These are phyloP conservation scores for Ocimum tenuiflorum DNA, from an alignment of 257 asterid genomes.

Conservation along the genomic window DNA sequence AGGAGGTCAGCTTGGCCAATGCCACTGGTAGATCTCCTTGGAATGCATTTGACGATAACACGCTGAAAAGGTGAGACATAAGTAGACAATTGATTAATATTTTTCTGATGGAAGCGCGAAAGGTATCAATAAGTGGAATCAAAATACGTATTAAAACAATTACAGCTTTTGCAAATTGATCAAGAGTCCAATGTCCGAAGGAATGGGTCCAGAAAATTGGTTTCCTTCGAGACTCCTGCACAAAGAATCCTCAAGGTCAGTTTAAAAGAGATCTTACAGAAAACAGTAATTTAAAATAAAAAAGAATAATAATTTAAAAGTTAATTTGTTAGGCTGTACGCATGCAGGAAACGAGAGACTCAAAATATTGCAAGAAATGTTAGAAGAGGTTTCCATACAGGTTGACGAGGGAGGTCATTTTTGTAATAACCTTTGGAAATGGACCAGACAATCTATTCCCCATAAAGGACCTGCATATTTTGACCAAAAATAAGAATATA, in stretches of 20 bases:
- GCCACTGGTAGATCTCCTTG: constrained; percentile 55
- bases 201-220: constrained; percentile 62
- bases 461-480: constrained; percentile 74
- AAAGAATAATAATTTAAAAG: not conserved
- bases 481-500: not conserved
- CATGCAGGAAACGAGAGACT: not conserved
- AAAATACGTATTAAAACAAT: constrained; percentile 9
- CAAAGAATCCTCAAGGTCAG: constrained; percentile 16
- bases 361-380: not conserved
- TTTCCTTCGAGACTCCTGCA: constrained; percentile 90
- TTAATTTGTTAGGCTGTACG: not conserved
- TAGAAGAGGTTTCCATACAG: constrained; percentile 41
- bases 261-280: not conserved
- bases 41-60: constrained; percentile 67
- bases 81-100: constrained; percentile 7
- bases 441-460: constrained; percentile 89
- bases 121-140: not conserved
- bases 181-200: constrained; percentile 56
- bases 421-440: constrained; percentile 58
- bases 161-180: constrained; percentile 71
- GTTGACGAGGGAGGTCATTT: constrained; percentile 60
- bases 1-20: constrained; percentile 53
- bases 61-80: constrained; percentile 28
- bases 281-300: not conserved
- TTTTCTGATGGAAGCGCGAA: not conserved